Base-by-base conservation (phyloP, 2,329 filamentous ascomycete genomes). In the Thielaviopsis ethacetica region DNA sequence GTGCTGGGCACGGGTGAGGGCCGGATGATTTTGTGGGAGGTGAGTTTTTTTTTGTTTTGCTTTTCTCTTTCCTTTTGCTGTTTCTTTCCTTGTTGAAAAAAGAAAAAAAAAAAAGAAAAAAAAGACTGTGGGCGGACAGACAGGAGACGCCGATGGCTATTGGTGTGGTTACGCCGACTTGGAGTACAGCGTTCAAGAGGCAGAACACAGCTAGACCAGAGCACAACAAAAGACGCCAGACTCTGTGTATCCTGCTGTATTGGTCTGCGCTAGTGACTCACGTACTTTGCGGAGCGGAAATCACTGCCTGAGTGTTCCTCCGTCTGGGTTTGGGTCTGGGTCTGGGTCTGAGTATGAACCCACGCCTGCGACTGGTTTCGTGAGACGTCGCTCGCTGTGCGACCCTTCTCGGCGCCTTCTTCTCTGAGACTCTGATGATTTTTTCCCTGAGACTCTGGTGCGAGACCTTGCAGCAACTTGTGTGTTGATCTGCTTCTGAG, bases 21-120 rank as follows among this genome's bases (percentile, higher is more conserved):
- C 17, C 82, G 91, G 59, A 71, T 97, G 64, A 86, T 95, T 66
- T 71, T 95, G 2, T 98, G 93, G 93, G 93, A 98, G 84, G 88
- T 93, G 69, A 71, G 72, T 69, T 63, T 65, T 63, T 58, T 61
- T 44, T 54, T 63, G 61, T 60, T 62, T 27, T 61, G 60, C 59
- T 62, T 58, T 62, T 24, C 51, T 55, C 63, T 63, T 60, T 22
- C 59, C 55, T 62, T 55, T n/a, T 41, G 26, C 9, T 34, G 53
- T 41, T 12, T 41, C 2, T 17, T 17, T 17, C 34, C 15, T 44
- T 44, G 38, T n/a, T n/a, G n/a, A n/a, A n/a, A n/a, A n/a, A n/a
- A n/a, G n/a, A n/a, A n/a, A n/a, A n/a, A n/a, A n/a, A n/a, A n/a
- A n/a, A n/a, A 10, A 27, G 26, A 27, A 27, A 27, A 27, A 9